Base-by-base conservation (phyloP, 345 rosid species). In the Draba incana region DNA sequence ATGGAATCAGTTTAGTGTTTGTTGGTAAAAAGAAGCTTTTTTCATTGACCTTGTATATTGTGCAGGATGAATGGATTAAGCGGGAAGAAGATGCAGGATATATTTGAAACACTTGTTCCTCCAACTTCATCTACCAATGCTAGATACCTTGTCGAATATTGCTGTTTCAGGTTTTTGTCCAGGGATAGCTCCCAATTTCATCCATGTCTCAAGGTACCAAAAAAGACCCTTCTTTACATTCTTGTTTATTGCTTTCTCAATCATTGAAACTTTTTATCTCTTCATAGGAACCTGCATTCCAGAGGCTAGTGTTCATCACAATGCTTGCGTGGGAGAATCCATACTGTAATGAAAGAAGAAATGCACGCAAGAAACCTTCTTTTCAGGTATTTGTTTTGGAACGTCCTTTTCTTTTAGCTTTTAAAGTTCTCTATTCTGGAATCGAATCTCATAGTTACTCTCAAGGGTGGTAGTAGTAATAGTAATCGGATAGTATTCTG, bases 271-370 rank as follows among this genome's bases (percentile, higher is more conserved):
- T 12, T 20, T 20, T 20, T 75, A 4, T 50, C 12, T 47, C 52
- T 8, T 69, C 16, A 0, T 48, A 94, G 99, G 96, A 94, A 62
- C 88, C 90, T 71, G 96, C 97, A 62, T 91, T 94, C 72, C 96
- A 91, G 84, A 84, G 86, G 70, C 79, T 91, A 73, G 77, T 91
- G 63, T 94, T 90, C 79, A 84, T 94, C 65, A 91, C 97, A 46
- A 94, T 94, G 99, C 88, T 90, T 61, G 99, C 96, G 16, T 94
- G 96, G 97, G 86, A 79, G 46, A 87, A 77, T 82, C 97, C 99
- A 24, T 88, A 87, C 68, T 20, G 75, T 52, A 81, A 20, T 20
- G 20, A 77, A 68, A 86, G 57, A 71, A 71, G 71, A 72, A 72
- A 69, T 62, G 61, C 57, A 49, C 62, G 64, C 46, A 57, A 25